phyloP scores from a whole-genome alignment of 78 protist species.

The Speleostelium caveatum region DNA sequence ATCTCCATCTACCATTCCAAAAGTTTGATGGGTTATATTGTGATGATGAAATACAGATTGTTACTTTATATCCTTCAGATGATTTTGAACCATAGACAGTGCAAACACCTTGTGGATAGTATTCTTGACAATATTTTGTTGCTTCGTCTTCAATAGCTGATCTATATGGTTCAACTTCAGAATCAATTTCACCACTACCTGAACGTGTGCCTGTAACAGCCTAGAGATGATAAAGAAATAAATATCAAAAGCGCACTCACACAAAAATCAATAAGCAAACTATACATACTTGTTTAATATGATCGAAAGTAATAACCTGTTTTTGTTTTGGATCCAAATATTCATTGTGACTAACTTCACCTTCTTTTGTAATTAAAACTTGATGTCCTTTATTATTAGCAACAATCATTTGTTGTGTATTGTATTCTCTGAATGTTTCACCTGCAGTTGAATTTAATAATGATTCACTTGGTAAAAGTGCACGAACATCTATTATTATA shows the following conservation, averaged over 20 bases:
- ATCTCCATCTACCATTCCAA: slow-evolving; percentile 87
- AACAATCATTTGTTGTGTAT: slow-evolving; percentile 74
- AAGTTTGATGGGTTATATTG: slow-evolving; percentile 77
- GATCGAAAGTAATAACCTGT: slow-evolving; percentile 74
- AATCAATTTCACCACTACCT: slow-evolving; percentile 60
- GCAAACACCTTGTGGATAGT: slow-evolving; percentile 60
- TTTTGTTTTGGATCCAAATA: slow-evolving; percentile 73
- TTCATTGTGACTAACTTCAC: slow-evolving; percentile 69
- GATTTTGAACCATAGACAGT: slow-evolving; percentile 58
- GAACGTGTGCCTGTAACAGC: slow-evolving; percentile 61
- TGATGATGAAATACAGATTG: slow-evolving; percentile 67
- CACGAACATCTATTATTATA: slow-evolving; percentile 60
- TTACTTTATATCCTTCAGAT: slow-evolving; percentile 55
- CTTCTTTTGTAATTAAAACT: slow-evolving; percentile 76
- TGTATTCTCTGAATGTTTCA: slow-evolving; percentile 79
- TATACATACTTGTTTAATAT: slow-evolving; percentile 76
- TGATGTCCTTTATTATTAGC: slow-evolving; percentile 53
- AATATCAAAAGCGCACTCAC: neutral
- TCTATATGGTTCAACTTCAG: slow-evolving; percentile 55
- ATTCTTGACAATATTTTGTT: slow-evolving; percentile 44
- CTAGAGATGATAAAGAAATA: neutral
- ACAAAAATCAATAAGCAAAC: neutral
- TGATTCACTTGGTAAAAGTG: slow-evolving; percentile 76
- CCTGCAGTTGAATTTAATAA: slow-evolving; percentile 78
- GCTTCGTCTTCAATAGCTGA: slow-evolving; percentile 76